Evolutionary conservation across 345 rosid genomes (phyloP).

Genomic region (Psidium friedrichsthalianum): DNA sequence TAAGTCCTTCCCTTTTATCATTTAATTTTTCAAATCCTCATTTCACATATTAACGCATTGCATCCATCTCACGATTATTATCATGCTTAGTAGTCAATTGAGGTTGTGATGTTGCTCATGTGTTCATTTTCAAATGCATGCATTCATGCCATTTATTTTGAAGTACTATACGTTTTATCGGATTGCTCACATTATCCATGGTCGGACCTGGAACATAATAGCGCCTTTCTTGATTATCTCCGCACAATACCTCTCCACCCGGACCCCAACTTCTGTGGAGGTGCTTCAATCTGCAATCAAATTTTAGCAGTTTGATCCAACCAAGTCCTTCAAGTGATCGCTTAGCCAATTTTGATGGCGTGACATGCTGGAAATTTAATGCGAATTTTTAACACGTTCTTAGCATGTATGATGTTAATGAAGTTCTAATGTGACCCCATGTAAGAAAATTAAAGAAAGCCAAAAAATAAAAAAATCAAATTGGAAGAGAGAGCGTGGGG

Average conservation of each 20-base stretch:
- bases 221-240: neutral
- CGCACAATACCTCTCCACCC: neutral
- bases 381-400: neutral
- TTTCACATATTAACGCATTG: too few relatives aligned
- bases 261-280: neutral
- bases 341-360: neutral
- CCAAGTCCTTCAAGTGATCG: neutral
- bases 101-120: neutral
- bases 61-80: too few relatives aligned
- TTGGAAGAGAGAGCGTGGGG: neutral
- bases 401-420: neutral
- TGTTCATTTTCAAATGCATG: neutral
- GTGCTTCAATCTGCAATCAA: neutral
- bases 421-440: too few relatives aligned
- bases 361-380: too few relatives aligned
- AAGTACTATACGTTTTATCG: neutral
- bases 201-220: neutral
- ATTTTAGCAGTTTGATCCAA: too few relatives aligned
- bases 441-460: too few relatives aligned
- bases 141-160: neutral
- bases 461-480: too few relatives aligned
- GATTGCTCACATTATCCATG: too few relatives aligned
- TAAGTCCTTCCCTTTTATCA: too few relatives aligned
- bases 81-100: neutral
- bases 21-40: too few relatives aligned